Evolutionary conservation across 257 asterid species (phyloP), one percentile per base, ranked within the genome.

Genomic region (Scutellaria baicalensis): DNA sequence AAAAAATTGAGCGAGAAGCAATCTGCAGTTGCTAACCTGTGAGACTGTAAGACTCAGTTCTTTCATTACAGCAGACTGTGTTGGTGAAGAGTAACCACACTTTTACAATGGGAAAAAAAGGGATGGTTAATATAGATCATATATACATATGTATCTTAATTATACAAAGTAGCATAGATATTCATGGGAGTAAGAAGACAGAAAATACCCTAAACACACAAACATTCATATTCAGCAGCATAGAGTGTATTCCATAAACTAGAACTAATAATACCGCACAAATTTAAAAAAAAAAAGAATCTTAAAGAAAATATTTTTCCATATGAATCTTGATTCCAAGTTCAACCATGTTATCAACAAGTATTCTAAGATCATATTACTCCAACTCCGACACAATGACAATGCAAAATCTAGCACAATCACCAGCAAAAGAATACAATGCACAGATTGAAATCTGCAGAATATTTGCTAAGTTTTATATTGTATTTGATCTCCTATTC

Each of bases 21-120:
- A 3, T 13, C 10, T 40, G 20, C 33, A 60, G 68, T 40, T 47
- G 78, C 74, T 35, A 75, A 83, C 98, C 92, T 92, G 92, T 12
- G 95, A 83, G 17, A 89, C 89, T 54, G 88, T 80, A 40, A 92
- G 93, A 42, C 70, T 35, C 66, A 92, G 89, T 83, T 92, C 96
- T 73, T 75, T 43, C 21, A 74, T 79, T 51, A 92, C 81, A 45
- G 80, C 91, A 68, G 69, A 36, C 77, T 89, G 98, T 51, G 94
- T 84, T 43, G 96, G 97, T 9, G 96, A 89, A 20, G 96, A 86
- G 81, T 79, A 92, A 51, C 98, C 98, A 66, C 88, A 84, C 98
- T 92, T 62, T 48, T 35, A 78, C 51, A 18, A 60, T 48, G 59
- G 38, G 77, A 58, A 70, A 67, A 68, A 63, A 61, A 88, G 33